Evolutionary conservation across 768 basidiomycete genomes (phyloP).

Genomic region (Termitomyces sp.): DNA sequence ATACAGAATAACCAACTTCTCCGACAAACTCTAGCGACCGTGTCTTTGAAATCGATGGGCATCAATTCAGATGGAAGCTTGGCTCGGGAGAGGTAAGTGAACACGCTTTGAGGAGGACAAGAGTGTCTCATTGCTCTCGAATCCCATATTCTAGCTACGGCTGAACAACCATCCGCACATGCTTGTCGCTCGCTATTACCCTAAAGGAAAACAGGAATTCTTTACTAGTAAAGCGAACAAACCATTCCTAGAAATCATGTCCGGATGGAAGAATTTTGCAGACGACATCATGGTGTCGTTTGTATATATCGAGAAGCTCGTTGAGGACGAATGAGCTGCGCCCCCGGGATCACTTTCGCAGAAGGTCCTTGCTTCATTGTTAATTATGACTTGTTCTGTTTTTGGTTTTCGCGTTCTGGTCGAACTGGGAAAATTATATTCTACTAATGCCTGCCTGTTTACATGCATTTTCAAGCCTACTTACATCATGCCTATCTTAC

Average conservation of each 20-base stretch:
- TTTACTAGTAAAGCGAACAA: constrained; percentile 6
- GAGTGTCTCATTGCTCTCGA: neutral
- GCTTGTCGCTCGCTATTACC: constrained; percentile 16
- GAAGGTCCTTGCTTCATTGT: neutral
- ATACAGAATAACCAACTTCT: neutral
- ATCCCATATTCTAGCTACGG: constrained; percentile 7
- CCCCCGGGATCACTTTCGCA: neutral
- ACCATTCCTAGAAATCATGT: constrained; percentile 21
- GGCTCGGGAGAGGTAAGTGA: constrained; percentile 4
- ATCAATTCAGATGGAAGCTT: constrained; percentile 19
- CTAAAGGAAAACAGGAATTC: constrained; percentile 6
- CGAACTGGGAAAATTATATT: neutral
- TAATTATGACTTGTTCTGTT: neutral
- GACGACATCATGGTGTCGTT: constrained; percentile 27
- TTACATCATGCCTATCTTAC: neutral
- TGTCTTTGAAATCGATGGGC: constrained; percentile 18
- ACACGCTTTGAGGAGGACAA: neutral
- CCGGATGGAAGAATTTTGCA: constrained; percentile 22
- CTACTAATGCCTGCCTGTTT: neutral
- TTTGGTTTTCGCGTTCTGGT: neutral
- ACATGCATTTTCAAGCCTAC: too few relatives aligned
- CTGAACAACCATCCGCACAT: constrained; percentile 8
- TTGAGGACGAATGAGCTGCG: constrained; percentile 14
- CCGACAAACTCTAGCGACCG: constrained; percentile 12
- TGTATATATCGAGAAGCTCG: constrained; percentile 24